phyloP scores from a whole-genome alignment of 73 alveolate species.

The Paramecium octaurelia region DNA sequence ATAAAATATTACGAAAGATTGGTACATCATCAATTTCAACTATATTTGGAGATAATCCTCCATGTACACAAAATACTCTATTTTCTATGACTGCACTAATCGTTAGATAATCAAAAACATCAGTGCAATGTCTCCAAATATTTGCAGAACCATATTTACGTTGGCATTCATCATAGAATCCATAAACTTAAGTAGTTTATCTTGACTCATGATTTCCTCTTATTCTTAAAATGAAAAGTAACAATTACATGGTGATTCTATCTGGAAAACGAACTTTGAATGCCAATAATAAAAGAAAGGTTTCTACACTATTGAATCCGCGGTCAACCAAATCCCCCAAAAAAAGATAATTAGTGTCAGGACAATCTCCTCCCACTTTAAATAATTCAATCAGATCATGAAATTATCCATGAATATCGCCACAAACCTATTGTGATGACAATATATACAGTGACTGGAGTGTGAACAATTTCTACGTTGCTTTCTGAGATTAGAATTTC shows the following conservation, averaged over 20 bases:
- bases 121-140: conserved; percentile 86
- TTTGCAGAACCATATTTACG: conserved; percentile 85
- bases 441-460: conserved; percentile 78
- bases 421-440: conserved; percentile 61
- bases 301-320: conserved; percentile 90
- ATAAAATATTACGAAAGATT: background rate
- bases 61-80: conserved; percentile 67
- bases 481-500: conserved; percentile 84
- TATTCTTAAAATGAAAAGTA: background rate
- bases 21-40: conserved; percentile 70
- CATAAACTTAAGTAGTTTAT: conserved; percentile 90
- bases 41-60: conserved; percentile 75
- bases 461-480: conserved; percentile 72
- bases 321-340: conserved; percentile 92
- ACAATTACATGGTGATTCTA: conserved; percentile 60
- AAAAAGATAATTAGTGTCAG: conserved; percentile 76
- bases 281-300: conserved; percentile 75
- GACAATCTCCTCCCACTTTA: conserved; percentile 71
- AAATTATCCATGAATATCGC: conserved; percentile 88
- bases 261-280: conserved; percentile 86
- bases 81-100: conserved; percentile 92
- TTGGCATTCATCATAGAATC: conserved; percentile 91
- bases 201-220: conserved; percentile 89
- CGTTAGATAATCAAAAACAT: conserved; percentile 84
- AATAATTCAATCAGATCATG: conserved; percentile 81